Evolutionary conservation across 257 asterid species (phyloP).

Genomic region (Verbascum thapsus): DNA sequence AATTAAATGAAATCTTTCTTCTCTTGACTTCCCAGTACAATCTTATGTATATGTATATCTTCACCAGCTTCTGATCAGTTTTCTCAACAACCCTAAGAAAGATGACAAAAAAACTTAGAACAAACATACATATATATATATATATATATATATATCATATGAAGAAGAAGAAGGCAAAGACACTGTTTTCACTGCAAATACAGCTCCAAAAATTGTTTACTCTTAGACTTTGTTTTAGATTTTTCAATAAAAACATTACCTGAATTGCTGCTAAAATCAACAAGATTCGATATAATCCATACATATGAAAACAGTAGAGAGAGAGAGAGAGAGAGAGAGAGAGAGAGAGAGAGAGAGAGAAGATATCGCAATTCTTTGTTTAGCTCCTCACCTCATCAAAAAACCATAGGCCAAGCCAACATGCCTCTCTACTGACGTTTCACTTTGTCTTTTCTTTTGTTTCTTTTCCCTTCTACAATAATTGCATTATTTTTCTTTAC

Average conservation of each 20-base stretch:
- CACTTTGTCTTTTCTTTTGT: conserved; percentile 76
- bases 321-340: conserved; percentile 41
- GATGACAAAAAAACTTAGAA: conserved; percentile 17
- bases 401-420: conserved; percentile 53
- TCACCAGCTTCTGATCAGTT: conserved; percentile 6
- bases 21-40: conserved; percentile 15
- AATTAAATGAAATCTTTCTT: conserved; percentile 28
- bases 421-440: conserved; percentile 60
- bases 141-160: neutral
- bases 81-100: conserved; percentile 33
- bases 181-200: conserved; percentile 32
- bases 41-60: neutral
- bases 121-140: conserved; percentile 9
- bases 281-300: conserved; percentile 63
- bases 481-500: conserved; percentile 35
- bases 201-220: conserved; percentile 35
- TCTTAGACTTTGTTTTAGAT: conserved; percentile 27
- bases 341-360: conserved; percentile 55
- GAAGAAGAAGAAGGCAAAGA: conserved; percentile 33
- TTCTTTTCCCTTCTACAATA: conserved; percentile 43
- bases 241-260: conserved; percentile 56
- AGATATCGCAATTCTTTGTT: conserved; percentile 48
- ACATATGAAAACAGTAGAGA: conserved; percentile 49
- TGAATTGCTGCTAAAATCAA: conserved; percentile 55
- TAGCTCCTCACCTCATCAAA: conserved; percentile 47